Evolutionary conservation across 1,139 yeast species (phyloP), one percentile per base, ranked within the genome.

Genomic region (Yamadazyma pseudoaaseri): DNA sequence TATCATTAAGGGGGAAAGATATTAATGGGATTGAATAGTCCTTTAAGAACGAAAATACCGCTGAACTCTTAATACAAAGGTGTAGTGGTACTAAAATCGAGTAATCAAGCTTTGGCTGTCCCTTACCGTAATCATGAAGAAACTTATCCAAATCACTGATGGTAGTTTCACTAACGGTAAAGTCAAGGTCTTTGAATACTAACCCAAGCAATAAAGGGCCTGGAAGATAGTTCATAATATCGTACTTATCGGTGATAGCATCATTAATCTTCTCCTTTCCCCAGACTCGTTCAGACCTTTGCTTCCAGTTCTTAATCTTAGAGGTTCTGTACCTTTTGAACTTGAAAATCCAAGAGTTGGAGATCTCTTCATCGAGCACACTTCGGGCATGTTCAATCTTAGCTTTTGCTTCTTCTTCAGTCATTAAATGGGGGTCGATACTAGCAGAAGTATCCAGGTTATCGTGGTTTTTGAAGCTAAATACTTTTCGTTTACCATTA

Each of bases 261-360:
- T 60, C 57, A 31, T 47, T 58, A 20, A 70, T 49, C 8, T 41
- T 46, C 28, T 68, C 74, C 4, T 46, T 45, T 2, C 72, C 73
- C 71, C 72, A 70, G 3, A 54, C 53, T 14, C 49, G 42, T 9
- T 48, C 49, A 13, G 51, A 35, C 30, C 64, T 52, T 7, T 44
- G 36, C 27, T 42, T 46, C 69, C 71, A 65, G 14, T 41, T 41
- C 5, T 50, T 38, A 11, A 47, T 40, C 39, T 65, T 61, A 7
- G 48, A 47, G 2, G 43, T 28, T 14, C 56, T 49, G 46, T 60
- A 67, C 12, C 48, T 37, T 24, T 45, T 51, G 43, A 43, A 66
- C 38, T 62, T 66, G 30, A 49, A 43, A 18, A 84, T 71, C 97
- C 97, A 90, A 0, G 94, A 76, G 14, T 66, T 67, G 0, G 92